Evolutionary conservation across 257 asterid species (phyloP).

Genomic region (Primulina tabacum): DNA sequence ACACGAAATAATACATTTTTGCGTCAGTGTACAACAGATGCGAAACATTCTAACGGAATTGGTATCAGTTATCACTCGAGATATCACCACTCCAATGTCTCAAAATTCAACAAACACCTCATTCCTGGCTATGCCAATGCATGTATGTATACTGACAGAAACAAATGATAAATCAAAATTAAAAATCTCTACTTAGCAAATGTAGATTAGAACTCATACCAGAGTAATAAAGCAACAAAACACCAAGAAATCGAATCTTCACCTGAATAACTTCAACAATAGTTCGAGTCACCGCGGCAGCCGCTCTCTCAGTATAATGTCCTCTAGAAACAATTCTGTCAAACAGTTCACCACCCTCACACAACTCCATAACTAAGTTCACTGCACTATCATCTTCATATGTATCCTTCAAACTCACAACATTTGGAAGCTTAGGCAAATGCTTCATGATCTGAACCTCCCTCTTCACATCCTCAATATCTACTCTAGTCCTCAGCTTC

Average conservation of each 20-base stretch:
- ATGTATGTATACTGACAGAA: not conserved
- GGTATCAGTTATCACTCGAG: not conserved
- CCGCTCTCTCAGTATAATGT: slow-evolving; percentile 69
- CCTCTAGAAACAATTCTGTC: slow-evolving; percentile 66
- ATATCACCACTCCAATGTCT: not conserved
- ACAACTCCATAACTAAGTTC: slow-evolving; percentile 65
- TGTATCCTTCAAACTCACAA: slow-evolving; percentile 54
- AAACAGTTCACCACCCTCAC: slow-evolving; percentile 70
- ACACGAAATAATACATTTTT: too few relatives aligned
- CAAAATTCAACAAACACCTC: not conserved
- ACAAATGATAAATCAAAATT: not conserved
- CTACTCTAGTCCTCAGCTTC: slow-evolving; percentile 54
- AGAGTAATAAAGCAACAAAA: not conserved
- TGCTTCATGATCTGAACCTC: slow-evolving; percentile 67
- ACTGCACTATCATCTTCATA: slow-evolving; percentile 61
- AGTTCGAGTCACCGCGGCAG: slow-evolving; percentile 56
- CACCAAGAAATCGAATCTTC: slow-evolving; percentile 6
- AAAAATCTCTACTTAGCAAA: not conserved
- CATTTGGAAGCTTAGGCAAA: slow-evolving; percentile 54
- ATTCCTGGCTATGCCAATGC: not conserved
- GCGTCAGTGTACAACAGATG: not conserved
- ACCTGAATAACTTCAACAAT: slow-evolving; percentile 63
- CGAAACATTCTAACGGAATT: not conserved
- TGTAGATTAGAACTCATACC: not conserved
- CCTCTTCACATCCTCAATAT: slow-evolving; percentile 63